Conservation (phyloP, 768 basidiomycete genomes). For the Pholiota conissans region DNA sequence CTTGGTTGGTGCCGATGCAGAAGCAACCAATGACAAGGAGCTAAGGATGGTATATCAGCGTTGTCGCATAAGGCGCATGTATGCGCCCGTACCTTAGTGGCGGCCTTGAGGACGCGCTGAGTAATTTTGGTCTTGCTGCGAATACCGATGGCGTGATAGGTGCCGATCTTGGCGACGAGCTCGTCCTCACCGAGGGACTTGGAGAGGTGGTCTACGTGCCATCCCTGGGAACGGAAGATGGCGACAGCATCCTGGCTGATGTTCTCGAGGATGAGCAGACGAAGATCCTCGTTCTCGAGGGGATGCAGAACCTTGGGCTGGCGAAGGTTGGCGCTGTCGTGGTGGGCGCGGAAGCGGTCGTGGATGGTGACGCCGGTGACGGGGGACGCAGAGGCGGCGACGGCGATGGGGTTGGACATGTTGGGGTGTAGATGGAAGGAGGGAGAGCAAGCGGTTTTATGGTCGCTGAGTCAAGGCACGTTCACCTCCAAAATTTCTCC, state of each 20-base stretch:
- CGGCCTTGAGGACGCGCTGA: slow-evolving; percentile 82
- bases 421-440: neutral
- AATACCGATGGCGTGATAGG: slow-evolving; percentile 95
- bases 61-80: neutral
- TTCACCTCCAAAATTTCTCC: slow-evolving; percentile 12
- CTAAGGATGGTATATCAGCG: slow-evolving; percentile 37
- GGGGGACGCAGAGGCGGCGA: slow-evolving; percentile 59
- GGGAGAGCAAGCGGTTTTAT: neutral
- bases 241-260: slow-evolving; percentile 89
- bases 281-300: slow-evolving; percentile 76
- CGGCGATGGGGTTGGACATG: slow-evolving; percentile 39
- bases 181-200: slow-evolving; percentile 93
- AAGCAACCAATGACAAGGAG: slow-evolving; percentile 97
- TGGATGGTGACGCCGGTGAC: slow-evolving; percentile 37
- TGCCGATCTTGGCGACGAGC: slow-evolving; percentile 77
- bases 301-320: slow-evolving; percentile 78
- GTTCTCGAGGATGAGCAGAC: slow-evolving; percentile 89
- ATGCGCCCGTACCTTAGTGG: slow-evolving; percentile 63
- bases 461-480: slow-evolving; percentile 19
- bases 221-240: slow-evolving; percentile 79
- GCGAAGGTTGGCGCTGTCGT: slow-evolving; percentile 36
- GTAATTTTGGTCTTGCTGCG: slow-evolving; percentile 98
- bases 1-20: slow-evolving; percentile 99
- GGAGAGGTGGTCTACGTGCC: slow-evolving; percentile 85
- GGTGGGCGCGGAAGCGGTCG: slow-evolving; percentile 36